phyloP scores from a whole-genome alignment of 129 eudicot species.

The Ambrosia trifida region DNA sequence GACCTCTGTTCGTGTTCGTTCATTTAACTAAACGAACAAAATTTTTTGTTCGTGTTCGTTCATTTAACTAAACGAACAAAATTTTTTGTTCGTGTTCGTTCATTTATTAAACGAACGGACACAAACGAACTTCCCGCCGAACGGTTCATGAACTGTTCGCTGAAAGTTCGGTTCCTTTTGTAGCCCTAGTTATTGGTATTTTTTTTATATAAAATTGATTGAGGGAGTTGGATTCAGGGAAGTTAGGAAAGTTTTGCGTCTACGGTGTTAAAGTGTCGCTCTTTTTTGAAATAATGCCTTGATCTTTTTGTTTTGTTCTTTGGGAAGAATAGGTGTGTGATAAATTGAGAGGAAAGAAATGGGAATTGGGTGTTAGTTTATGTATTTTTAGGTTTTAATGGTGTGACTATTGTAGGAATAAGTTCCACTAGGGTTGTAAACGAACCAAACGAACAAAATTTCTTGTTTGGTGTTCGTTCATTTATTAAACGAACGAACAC shows the following conservation, averaged over 20 bases:
- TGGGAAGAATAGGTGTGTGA: slow-evolving; percentile 12
- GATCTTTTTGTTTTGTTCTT: not conserved
- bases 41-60: no score
- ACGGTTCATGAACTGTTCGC: no score
- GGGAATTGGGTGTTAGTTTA: not conserved
- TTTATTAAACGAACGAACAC: no score
- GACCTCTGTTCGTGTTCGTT: no score
- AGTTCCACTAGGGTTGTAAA: not conserved
- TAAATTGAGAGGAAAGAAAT: not conserved
- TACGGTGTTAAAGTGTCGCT: not conserved
- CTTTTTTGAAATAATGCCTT: not conserved
- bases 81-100: no score
- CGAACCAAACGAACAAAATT: no score
- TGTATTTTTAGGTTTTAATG: not conserved
- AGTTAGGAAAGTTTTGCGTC: slow-evolving; percentile 5
- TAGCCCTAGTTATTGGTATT: not conserved
- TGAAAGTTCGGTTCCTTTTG: no score
- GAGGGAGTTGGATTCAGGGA: not conserved
- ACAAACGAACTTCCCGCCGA: no score
- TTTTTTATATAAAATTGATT: not conserved
- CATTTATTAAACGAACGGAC: no score
- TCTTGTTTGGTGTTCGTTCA: no score
- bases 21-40: no score
- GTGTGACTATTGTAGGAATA: not conserved
- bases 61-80: no score